Evolutionary conservation across 345 rosid genomes (phyloP).

Genomic region (Mercurialis annua): DNA sequence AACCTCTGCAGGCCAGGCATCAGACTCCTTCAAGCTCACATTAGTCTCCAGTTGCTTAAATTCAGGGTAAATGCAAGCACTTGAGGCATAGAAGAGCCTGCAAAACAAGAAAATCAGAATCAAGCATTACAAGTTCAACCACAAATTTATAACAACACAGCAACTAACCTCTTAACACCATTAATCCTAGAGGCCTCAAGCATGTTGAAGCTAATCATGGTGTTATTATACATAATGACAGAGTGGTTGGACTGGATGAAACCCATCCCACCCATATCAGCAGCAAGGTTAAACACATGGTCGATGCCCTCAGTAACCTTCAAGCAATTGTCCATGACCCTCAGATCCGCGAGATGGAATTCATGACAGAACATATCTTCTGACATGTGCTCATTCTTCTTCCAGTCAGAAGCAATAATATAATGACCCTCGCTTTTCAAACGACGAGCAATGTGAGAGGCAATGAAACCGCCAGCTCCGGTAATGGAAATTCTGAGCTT

Average conservation of each 20-base stretch:
- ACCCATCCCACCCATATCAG: conserved; percentile 99
- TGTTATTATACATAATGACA: conserved; percentile 94
- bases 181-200: conserved; percentile 92
- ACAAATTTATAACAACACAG: not conserved
- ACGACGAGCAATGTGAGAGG: conserved; percentile 97
- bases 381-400: conserved; percentile 99
- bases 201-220: conserved; percentile 99
- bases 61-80: conserved; percentile 98
- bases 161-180: conserved; percentile 73
- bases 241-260: conserved; percentile 98
- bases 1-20: conserved; percentile 99
- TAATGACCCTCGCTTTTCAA: conserved; percentile 93
- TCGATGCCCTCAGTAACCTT: conserved; percentile 70
- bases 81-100: conserved; percentile 98
- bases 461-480: conserved; percentile 96
- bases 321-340: conserved; percentile 96
- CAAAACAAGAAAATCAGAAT: conserved; percentile 16
- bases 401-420: conserved; percentile 98
- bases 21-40: conserved; percentile 97
- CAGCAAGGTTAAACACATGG: conserved; percentile 97
- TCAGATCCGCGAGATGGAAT: conserved; percentile 89
- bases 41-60: conserved; percentile 97
- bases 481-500: conserved; percentile 80
- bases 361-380: conserved; percentile 98
- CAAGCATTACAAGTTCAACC: not conserved